Base-by-base conservation (phyloP, 805 yeast genomes). In the Metschnikowia orientalis region DNA sequence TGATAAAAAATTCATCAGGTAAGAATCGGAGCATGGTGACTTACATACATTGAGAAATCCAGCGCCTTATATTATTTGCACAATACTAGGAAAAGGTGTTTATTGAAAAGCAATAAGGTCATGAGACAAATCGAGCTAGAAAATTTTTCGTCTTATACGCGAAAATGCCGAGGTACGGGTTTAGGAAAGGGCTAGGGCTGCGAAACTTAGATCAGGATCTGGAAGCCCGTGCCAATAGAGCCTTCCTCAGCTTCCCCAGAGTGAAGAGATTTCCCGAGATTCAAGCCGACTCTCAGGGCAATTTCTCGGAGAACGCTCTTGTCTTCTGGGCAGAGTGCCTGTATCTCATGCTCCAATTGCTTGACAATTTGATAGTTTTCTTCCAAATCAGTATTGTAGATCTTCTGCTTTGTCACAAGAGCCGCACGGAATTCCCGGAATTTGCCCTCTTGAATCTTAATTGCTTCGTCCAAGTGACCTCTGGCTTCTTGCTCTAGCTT, bases 381-480 rank as follows among this genome's bases (percentile, higher is more conserved):
- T 35, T 71, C 77, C 37, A 81, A 69, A 34, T 74, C 81, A 26
- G 61, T 54, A 44, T 80, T 80, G 42, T 75, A 70, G 33, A 54
- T 54, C n/a, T 59, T 61, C 54, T 81, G 88, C 47, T 73, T 73
- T 12, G 62, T 64, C 30, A 71, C 63, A 29, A 82, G 58, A 0
- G 73, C 73, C 35, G 54, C 57, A 48, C 77, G 77, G 85, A 86
- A 79, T 19, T 71, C 76, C 48, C 71, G 73, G 42, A 80, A 79
- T 41, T 73, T 69, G 28, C 51, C 57, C 40, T 79, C 85, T 49
- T 81, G 81, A 3, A 48, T 35, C 9, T 56, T 50, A 25, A 75
- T 69, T 15, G 65, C 50, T 12, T 61, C 69, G 14, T 43, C 48
- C 40, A 45, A 33, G 28, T 32, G 39, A 19, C 23, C 21, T n/a